Base-by-base conservation (phyloP, 345 rosid genomes). In the Moricandia moricandioides region DNA sequence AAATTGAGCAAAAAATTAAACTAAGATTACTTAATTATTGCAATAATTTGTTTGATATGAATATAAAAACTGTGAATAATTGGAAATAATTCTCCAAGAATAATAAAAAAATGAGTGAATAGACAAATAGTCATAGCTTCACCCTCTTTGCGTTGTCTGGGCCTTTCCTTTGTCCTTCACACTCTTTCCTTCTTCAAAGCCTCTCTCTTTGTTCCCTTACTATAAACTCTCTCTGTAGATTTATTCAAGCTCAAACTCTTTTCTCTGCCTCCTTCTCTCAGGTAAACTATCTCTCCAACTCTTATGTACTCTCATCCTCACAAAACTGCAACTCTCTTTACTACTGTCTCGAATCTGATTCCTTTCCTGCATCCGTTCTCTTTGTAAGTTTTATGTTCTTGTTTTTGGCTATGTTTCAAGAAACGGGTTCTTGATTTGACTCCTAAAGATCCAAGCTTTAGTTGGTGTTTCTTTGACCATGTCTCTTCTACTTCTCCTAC, bases 141-240 rank as follows among this genome's bases (percentile, higher is more conserved):
- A 77, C 56, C 72, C 40, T 65, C 67, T 77, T 71, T 56, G 76
- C 65, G 72, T 77, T 71, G 76, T 77, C 76, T 70, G 76, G 72
- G 67, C 68, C 76, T 77, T 77, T 35, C 68, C 47, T 65, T 67
- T 75, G 73, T 77, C 76, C 67, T 57, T 58, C 45, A 71, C 80
- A 77, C 76, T 77, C 77, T 71, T 71, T 77, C 79, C 56, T 62
- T 56, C 34, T 65, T 58, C 68, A 43, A 64, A 70, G 66, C 8
- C 34, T 21, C 10, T 58, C 62, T 45, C 67, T 30, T 40, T 40
- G 33, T 40, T 8, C 18, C 17, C 33, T 21, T 3, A 77, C 66
- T 62, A 40, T 76, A 70, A 64, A 70, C 67, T 67, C 45, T 67
- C 59, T 60, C 58, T 45, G 31, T 17, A 59, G 66, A 70, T 60